Base-by-base conservation (phyloP, 2,329 filamentous ascomycete genomes). In the Microcyclosporella mali region DNA sequence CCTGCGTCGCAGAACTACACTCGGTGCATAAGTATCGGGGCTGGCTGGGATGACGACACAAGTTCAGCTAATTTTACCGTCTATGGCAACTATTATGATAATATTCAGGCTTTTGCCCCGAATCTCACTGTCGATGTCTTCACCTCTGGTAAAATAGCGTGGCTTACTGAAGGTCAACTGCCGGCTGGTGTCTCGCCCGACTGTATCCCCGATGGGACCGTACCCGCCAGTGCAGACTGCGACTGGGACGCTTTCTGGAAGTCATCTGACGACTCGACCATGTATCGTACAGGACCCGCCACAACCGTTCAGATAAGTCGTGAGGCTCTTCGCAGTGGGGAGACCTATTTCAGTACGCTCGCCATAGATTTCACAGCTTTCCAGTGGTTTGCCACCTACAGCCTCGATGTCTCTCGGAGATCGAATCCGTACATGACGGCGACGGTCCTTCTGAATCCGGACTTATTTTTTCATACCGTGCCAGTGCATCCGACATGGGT, bases 401-500 rank as follows among this genome's bases (percentile, higher is more conserved):
- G 43, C 6, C 29, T 57, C 17, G 52, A 58, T 33, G 41, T 53
- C 6, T 46, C 47, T 0, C 37, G 43, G 3, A 29, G 41, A 4
- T 42, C 47, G 2, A 58, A 56, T 25, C 49, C 47, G 38, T 34
- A 39, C n/a, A 36, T 16, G 8, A 16, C 37, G 8, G 15, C 33
- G 6, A 29, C 36, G 14, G 15, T 17, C 9, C 16, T 18, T 12
- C 8, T 40, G 2, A 37, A 36, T n/a, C 6, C 25, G 2, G 27
- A 37, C 17, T n/a, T 25, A 12, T 27, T 25, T 37, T 21, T 14
- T 12, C 17, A 14, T 21, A 12, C 21, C 18, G 27, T 44, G 28
- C 32, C 44, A 14, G 29, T 59, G 11, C 41, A 53, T 33, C 56
- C 59, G 7, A 42, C 50, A 12, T 61, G 59, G 59, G 36, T 50